Percentiles rank a stretch among this genome's conserved stretches.
These are phyloP conservation scores for Cutaneotrichosporon spelunceum DNA, from an alignment of 1,284 basidiomycete genomes.

Conservation along the genomic window DNA sequence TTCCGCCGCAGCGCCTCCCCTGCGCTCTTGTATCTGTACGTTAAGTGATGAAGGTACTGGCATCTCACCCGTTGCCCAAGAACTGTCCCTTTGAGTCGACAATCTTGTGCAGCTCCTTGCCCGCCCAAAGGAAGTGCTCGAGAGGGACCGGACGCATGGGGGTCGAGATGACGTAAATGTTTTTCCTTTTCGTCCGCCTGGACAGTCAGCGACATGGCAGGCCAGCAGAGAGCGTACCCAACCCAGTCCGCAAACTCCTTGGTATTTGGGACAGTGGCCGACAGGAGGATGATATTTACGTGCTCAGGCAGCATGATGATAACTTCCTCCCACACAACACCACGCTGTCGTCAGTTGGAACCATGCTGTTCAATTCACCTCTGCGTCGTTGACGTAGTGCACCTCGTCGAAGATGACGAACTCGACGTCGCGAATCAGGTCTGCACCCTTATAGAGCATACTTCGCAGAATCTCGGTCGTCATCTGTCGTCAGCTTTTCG, in stretches of 20 bases:
- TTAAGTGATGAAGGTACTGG: background rate
- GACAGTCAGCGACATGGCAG: constrained; percentile 8
- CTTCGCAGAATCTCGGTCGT: constrained; percentile 98
- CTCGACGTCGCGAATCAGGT: constrained; percentile 96
- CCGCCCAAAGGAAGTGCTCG: constrained; percentile 95
- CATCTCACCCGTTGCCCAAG: constrained; percentile 64
- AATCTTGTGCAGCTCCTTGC: constrained; percentile 86
- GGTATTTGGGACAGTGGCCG: constrained; percentile 97
- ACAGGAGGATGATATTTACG: constrained; percentile 92
- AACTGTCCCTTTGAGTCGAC: constrained; percentile 82
- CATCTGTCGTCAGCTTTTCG: constrained; percentile 56
- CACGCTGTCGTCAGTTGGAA: constrained; percentile 61
- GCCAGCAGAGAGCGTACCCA: constrained; percentile 61
- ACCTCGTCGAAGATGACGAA: constrained; percentile 99
- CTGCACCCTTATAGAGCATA: constrained; percentile 98
- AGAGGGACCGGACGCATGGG: constrained; percentile 93
- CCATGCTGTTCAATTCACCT: constrained; percentile 58
- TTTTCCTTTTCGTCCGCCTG: constrained; percentile 97
- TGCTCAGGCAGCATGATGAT: constrained; percentile 99
- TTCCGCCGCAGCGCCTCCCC: constrained; percentile 83
- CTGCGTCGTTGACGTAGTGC: constrained; percentile 98
- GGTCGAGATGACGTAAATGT: constrained; percentile 98
- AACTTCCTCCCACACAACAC: constrained; percentile 98
- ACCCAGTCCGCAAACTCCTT: constrained; percentile 99
- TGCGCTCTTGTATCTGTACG: constrained; percentile 78